Base-by-base conservation (phyloP, 2,329 filamentous ascomycete species). In the Fusarium bactridioides region DNA sequence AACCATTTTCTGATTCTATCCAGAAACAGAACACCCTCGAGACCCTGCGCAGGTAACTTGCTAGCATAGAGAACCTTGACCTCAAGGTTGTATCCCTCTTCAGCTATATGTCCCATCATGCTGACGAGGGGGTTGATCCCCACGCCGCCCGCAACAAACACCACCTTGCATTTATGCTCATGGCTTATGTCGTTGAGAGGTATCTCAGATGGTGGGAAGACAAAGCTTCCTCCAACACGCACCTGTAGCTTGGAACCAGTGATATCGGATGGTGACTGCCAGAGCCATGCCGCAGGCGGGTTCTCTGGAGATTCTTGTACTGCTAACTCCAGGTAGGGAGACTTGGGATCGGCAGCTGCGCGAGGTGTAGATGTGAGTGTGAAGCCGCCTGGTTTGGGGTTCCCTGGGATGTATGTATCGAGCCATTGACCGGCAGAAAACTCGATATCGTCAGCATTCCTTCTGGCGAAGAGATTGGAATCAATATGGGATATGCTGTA, bases 341-440 rank as follows among this genome's bases (percentile, higher is more conserved):
- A 37, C 11, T 58, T 58, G 13, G 62, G 67, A 27, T 80, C 68
- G 7, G 89, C 86, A 61, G 86, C 84, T 50, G 86, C 83, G 45
- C 86, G 87, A 0, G 94, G 94, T 0, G 92, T 84, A 3, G 93
- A 96, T 11, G 94, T 95, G 72, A 97, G 92, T 45, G 94, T 97
- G 84, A 97, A 97, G 64, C 94, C 94, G 38, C 94, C 94, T 7
- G 93, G 91, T 79, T 92, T 90, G 47, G 86, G 77, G 48, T 93
- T 83, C 41, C 84, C 85, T 4, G 94, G 94, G 59, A 94, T 88
- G 79, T 92, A 91, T 11, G 94, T 91, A 79, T 97, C 94, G 62
- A 97, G 87, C 93, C 94, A 97, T 85, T 97, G 94, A 60, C 94
- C 94, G 10, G 94, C 90, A 10, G 90, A 86, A 82, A 96, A 97